Evolutionary conservation across 2,329 filamentous ascomycete genomes (phyloP).

Genomic region (Alternaria dauci): DNA sequence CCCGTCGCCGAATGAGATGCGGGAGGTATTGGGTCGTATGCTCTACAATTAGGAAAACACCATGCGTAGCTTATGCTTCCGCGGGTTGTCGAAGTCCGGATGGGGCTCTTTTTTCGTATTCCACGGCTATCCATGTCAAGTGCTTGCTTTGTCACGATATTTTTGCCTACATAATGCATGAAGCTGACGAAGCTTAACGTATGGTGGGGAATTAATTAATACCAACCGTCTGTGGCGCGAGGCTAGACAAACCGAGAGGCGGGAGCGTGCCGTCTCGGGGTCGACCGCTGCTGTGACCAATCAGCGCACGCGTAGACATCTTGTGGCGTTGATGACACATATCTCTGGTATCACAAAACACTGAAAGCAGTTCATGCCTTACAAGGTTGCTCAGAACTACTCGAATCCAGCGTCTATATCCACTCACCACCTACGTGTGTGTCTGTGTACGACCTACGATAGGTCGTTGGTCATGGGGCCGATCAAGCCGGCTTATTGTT

Average conservation of each 20-base stretch:
- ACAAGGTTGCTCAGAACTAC: neutral
- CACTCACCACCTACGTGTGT: neutral
- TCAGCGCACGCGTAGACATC: neutral
- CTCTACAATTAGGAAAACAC: neutral
- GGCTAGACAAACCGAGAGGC: neutral
- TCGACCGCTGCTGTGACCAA: slow-evolving; percentile 1
- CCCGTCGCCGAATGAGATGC: neutral
- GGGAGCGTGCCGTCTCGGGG: slow-evolving; percentile 2
- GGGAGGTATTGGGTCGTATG: neutral
- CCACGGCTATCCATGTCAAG: neutral
- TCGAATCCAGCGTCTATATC: neutral
- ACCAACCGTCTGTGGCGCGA: neutral
- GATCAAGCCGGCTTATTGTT: neutral
- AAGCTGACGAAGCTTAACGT: slow-evolving; percentile 5
- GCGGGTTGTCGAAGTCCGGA: neutral
- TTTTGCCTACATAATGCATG: neutral
- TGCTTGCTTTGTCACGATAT: neutral
- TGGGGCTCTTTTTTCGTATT: neutral
- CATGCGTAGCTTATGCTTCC: neutral
- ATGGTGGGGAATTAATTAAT: neutral
- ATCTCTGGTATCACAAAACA: neutral
- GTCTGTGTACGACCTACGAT: neutral
- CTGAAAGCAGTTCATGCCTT: neutral
- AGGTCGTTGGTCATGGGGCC: neutral
- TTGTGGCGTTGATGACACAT: neutral